phyloP scores from a whole-genome alignment of 2,329 filamentous ascomycete species.

The Ustulina deusta region DNA sequence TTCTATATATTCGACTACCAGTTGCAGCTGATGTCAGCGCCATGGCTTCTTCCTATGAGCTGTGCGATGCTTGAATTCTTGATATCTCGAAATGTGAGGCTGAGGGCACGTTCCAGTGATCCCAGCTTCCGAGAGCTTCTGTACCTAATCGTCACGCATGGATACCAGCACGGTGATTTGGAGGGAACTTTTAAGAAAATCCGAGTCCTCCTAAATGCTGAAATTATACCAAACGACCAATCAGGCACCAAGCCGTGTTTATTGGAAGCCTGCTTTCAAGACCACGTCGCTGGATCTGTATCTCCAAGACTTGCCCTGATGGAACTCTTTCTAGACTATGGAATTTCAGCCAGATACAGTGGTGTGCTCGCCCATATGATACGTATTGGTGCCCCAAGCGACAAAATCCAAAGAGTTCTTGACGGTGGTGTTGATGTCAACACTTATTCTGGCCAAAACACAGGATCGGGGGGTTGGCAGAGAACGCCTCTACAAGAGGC shows the following conservation, averaged over 20 bases:
- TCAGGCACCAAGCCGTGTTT: neutral
- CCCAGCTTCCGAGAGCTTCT: neutral
- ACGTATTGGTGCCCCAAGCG: neutral
- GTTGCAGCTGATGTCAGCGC: neutral
- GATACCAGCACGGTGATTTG: neutral
- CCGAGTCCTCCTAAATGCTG: neutral
- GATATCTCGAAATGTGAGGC: neutral
- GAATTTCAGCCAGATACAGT: neutral
- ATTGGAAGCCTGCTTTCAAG: conserved; percentile 11
- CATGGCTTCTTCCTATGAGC: too few species aligned
- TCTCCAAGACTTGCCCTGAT: neutral
- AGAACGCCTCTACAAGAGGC: conserved; percentile 14
- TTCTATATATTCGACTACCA: neutral
- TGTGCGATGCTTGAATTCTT: conserved; percentile 17
- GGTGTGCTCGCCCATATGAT: conserved; percentile 17
- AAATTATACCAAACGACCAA: neutral
- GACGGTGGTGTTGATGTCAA: conserved; percentile 12
- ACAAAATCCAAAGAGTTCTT: neutral
- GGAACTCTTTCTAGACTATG: neutral
- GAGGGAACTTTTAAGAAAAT: neutral
- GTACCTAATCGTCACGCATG: neutral
- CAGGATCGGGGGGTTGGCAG: too few species aligned
- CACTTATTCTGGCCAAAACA: neutral
- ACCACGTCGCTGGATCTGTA: neutral
- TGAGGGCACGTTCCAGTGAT: neutral